Percentiles rank a stretch among this genome's conserved stretches.
Evolutionary conservation across 2,329 filamentous ascomycete genomes (phyloP).

Genomic region (Curvularia eragrostidis): DNA sequence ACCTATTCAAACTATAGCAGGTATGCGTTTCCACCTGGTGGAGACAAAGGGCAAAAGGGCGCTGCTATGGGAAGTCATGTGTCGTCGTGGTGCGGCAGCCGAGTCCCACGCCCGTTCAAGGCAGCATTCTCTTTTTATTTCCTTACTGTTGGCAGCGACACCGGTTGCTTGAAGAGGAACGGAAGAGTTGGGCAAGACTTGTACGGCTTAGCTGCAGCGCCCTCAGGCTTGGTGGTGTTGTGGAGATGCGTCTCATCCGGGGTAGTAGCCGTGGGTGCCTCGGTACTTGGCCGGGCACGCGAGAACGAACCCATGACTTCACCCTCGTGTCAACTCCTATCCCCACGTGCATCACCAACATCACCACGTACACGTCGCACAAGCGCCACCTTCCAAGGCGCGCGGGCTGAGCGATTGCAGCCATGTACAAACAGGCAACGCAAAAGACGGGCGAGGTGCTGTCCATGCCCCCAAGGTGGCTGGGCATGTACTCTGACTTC

Average conservation of each 20-base stretch:
- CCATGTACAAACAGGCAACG: slow-evolving; percentile 50
- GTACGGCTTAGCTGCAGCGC: not conserved
- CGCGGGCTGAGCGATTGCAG: slow-evolving; percentile 29
- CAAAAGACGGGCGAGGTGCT: slow-evolving; percentile 56
- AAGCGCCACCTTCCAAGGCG: slow-evolving; percentile 14
- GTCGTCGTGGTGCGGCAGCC: not conserved
- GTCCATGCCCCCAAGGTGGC: slow-evolving; percentile 68
- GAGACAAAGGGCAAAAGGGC: not conserved
- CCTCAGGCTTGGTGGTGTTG: not conserved
- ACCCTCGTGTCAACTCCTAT: slow-evolving; percentile 30
- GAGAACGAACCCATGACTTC: slow-evolving; percentile 32
- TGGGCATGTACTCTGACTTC: slow-evolving; percentile 81
- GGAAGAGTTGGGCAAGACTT: not conserved
- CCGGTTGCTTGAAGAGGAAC: not conserved
- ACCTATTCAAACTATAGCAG: not conserved
- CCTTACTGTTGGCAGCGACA: not conserved
- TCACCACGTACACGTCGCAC: slow-evolving; percentile 25
- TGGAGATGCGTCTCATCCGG: slow-evolving; percentile 16
- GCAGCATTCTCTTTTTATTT: not conserved
- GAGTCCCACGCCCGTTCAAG: not conserved
- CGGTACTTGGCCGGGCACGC: slow-evolving; percentile 33
- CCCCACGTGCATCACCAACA: slow-evolving; percentile 28
- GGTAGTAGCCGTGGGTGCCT: slow-evolving; percentile 35
- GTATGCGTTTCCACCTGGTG: not conserved
- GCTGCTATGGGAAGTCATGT: not conserved